Evolutionary conservation across 352 stramenopile genomes (phyloP).

Genomic region (Phytophthora pisi): DNA sequence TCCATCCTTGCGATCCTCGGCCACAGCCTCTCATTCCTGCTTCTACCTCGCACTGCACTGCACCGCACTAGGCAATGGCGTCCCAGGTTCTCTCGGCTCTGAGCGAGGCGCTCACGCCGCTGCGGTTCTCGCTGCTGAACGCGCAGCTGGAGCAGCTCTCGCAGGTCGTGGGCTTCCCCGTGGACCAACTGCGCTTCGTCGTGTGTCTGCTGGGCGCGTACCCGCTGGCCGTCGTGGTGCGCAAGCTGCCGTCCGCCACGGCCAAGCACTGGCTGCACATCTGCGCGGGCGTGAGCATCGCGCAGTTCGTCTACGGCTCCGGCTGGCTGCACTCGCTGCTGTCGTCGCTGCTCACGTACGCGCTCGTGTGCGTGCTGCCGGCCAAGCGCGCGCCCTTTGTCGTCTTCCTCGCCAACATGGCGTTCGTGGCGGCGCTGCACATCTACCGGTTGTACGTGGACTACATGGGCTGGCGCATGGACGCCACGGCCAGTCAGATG

Average conservation of each 20-base stretch:
- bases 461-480: slow-evolving; percentile 91
- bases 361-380: slow-evolving; percentile 60
- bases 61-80: slow-evolving; percentile 9
- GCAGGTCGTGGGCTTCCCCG: slow-evolving; percentile 44
- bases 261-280: slow-evolving; percentile 94
- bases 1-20: slow-evolving; percentile 1
- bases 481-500: slow-evolving; percentile 91
- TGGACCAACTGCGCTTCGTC: slow-evolving; percentile 83
- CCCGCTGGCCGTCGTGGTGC: slow-evolving; percentile 90
- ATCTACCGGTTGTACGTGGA: slow-evolving; percentile 96
- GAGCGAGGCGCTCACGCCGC: slow-evolving; percentile 29
- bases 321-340: slow-evolving; percentile 96
- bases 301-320: slow-evolving; percentile 93
- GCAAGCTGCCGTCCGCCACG: slow-evolving; percentile 72
- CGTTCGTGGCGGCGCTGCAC: slow-evolving; percentile 92
- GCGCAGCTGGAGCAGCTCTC: slow-evolving; percentile 51
- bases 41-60: slow-evolving; percentile 5
- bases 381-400: slow-evolving; percentile 66
- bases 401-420: slow-evolving; percentile 94
- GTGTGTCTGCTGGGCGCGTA: slow-evolving; percentile 95
- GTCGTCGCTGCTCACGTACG: slow-evolving; percentile 91
- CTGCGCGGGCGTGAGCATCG: slow-evolving; percentile 90
- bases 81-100: slow-evolving; percentile 26
- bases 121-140: slow-evolving; percentile 61
- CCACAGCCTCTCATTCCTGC: slow-evolving; percentile 30